Base-by-base conservation (phyloP, 306 rosid species). In the Argentina anserina region DNA sequence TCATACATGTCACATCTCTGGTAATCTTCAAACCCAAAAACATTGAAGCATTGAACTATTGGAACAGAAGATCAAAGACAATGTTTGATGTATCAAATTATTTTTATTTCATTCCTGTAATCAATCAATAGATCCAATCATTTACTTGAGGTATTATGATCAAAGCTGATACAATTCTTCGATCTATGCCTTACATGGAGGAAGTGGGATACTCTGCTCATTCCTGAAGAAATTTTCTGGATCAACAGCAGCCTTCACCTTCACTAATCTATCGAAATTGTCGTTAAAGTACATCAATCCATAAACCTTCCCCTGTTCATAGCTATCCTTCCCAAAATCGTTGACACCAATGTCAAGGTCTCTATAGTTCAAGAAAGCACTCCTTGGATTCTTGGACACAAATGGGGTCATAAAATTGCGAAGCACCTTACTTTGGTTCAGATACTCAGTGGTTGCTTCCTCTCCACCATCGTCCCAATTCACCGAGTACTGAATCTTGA, bases 331-430 rank as follows among this genome's bases (percentile, higher is more conserved):
- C 40, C 77, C 89, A 31, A 66, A 75, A 11, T 33, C 56, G 65
- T 71, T 90, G 23, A 67, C 23, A 40, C 97, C 97, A 79, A 90
- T 86, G 83, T 90, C 97, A 65, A 90, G 82, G 80, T 91, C 97
- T 52, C 97, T 84, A 23, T 91, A 91, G 25, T 89, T 88, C 52
- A 91, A 75, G 75, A 77, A 91, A 2, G 97, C 82, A 65, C 90
- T 65, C 60, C 97, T 91, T 53, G 95, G 97, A 75, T 85, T 84
- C 82, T 91, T 87, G 4, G 95, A 89, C 61, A 91, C 95, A 76
- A 85, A 91, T 61, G 87, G 95, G 0, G 95, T 87, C 97, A 87
- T 85, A 83, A 66, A 87, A 73, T 67, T 85, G 60, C 58, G 73
- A 11, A 90, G 70, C 78, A 79, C 81, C 43, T 86, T 86, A 60